A percentile compares a stretch with the other conserved stretches of the same genome.
phyloP scores from a whole-genome alignment of 805 yeast genomes.

The Clavispora fructus region DNA sequence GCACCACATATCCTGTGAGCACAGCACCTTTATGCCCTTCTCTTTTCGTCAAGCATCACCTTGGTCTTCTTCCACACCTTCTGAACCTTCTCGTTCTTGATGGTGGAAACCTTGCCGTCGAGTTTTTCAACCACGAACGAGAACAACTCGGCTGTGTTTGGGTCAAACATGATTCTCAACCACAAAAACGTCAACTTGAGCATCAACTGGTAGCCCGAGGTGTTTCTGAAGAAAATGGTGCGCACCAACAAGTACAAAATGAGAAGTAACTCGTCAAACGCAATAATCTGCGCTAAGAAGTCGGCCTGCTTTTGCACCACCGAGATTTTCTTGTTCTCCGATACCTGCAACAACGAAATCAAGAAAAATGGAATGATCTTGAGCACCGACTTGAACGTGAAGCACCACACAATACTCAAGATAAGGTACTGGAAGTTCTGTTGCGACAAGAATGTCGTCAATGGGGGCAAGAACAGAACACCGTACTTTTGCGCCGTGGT shows the following conservation, averaged over 20 bases:
- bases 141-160: slow-evolving; percentile 41
- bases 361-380: slow-evolving; percentile 58
- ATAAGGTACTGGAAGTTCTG: slow-evolving; percentile 69
- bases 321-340: slow-evolving; percentile 34
- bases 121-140: slow-evolving; percentile 36
- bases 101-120: slow-evolving; percentile 36
- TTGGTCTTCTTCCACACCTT: slow-evolving; percentile 33
- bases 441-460: slow-evolving; percentile 60
- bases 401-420: slow-evolving; percentile 53
- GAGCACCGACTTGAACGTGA: slow-evolving; percentile 60
- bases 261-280: slow-evolving; percentile 57
- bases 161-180: slow-evolving; percentile 59
- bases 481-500: slow-evolving; percentile 58
- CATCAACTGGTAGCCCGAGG: slow-evolving; percentile 65
- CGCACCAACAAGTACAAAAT: slow-evolving; percentile 51
- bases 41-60: slow-evolving; percentile 25
- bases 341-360: slow-evolving; percentile 55
- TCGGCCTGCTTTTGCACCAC: slow-evolving; percentile 35
- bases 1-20: neutral
- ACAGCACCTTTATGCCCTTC: neutral
- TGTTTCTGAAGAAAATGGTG: slow-evolving; percentile 57
- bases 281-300: slow-evolving; percentile 42
- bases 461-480: slow-evolving; percentile 51
- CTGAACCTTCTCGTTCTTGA: slow-evolving; percentile 42
- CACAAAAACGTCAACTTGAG: slow-evolving; percentile 58